Percentiles rank a stretch among this genome's conserved stretches.
Conservation (phyloP, 345 rosid species). For the Salix suchowensis region DNA sequence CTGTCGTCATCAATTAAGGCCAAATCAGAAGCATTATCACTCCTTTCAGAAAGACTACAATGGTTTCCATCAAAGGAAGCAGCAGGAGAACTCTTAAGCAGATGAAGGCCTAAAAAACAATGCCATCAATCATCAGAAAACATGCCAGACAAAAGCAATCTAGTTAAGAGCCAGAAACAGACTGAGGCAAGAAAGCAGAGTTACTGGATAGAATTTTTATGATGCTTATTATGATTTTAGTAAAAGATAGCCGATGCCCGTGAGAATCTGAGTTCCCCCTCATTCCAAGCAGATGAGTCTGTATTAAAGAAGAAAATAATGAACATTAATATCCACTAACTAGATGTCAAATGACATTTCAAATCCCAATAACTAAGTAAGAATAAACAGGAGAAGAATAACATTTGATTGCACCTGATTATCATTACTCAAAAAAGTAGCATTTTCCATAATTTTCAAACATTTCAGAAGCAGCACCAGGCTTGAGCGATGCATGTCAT, state of each 20-base stretch:
- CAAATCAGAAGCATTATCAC: constrained; percentile 32
- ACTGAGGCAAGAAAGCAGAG: neutral
- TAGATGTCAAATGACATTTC: constrained; percentile 5
- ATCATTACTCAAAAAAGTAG: constrained; percentile 77
- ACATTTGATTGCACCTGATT: constrained; percentile 59
- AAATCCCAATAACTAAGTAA: neutral
- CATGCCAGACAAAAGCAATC: neutral
- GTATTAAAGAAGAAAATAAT: constrained; percentile 6
- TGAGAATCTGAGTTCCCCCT: constrained; percentile 39
- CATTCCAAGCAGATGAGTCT: constrained; percentile 89
- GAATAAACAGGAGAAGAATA: constrained; percentile 7
- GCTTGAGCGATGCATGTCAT: constrained; percentile 40
- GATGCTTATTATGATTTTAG: constrained; percentile 48
- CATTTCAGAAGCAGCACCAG: constrained; percentile 64
- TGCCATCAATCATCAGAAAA: constrained; percentile 21
- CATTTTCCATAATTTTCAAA: constrained; percentile 95
- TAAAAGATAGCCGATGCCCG: constrained; percentile 46
- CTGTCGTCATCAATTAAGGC: constrained; percentile 30
- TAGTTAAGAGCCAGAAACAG: neutral
- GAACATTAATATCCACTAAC: constrained; percentile 2
- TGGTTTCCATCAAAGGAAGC: constrained; percentile 20
- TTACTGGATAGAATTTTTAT: constrained; percentile 83
- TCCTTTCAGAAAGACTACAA: constrained; percentile 35
- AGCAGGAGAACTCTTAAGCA: constrained; percentile 31
- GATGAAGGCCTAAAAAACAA: constrained; percentile 48